A percentile compares a stretch with the other conserved stretches of the same genome.
Conservation (phyloP, 2,329 filamentous ascomycete species). For the Botrytis paeoniae region DNA sequence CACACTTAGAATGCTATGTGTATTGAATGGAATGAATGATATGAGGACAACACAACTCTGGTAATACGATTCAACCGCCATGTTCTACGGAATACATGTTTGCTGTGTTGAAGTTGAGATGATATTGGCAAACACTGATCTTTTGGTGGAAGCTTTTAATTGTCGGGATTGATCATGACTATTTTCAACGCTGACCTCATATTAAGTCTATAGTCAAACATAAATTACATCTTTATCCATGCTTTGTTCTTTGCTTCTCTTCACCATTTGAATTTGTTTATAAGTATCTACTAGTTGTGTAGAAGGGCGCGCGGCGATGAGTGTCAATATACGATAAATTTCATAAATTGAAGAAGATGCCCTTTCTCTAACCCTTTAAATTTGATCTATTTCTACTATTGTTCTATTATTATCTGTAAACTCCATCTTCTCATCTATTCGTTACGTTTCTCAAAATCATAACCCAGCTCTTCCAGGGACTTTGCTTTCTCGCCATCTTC, state of each 20-base stretch:
- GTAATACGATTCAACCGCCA: constrained; percentile 54
- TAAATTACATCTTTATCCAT: background rate
- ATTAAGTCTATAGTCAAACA: constrained; percentile 1
- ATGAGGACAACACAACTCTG: constrained; percentile 42
- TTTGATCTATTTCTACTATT: background rate
- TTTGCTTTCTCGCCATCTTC: constrained; percentile 61
- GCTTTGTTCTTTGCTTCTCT: background rate
- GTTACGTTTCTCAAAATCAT: constrained; percentile 44
- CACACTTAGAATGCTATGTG: background rate
- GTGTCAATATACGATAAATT: background rate
- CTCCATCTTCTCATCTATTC: background rate
- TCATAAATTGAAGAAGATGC: background rate
- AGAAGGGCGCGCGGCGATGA: background rate
- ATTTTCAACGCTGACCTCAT: constrained; percentile 10
- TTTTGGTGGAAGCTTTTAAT: background rate
- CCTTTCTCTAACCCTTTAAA: background rate
- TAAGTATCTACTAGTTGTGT: background rate
- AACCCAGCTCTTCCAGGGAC: constrained; percentile 70
- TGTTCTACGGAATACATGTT: constrained; percentile 32
- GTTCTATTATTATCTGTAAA: background rate
- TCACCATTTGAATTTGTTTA: background rate
- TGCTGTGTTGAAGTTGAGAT: constrained; percentile 51
- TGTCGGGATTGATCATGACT: background rate
- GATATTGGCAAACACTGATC: constrained; percentile 40
- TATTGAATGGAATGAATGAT: constrained; percentile 3